Evolutionary conservation across 2,329 filamentous ascomycete species (phyloP), one percentile per base, ranked within the genome.

Genomic region (Cordyceps tenuipes): DNA sequence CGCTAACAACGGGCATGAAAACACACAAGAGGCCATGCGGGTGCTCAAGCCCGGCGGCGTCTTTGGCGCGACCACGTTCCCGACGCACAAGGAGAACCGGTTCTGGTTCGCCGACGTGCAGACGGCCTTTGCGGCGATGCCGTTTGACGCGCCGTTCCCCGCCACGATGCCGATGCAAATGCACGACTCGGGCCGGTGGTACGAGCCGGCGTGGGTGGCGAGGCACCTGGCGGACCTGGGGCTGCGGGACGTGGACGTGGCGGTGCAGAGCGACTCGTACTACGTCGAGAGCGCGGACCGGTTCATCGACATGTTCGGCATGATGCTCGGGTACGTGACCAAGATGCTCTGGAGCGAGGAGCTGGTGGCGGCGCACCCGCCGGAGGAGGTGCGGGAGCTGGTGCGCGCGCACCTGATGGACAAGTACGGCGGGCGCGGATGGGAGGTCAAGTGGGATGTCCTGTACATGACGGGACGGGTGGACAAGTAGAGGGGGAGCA

Each of bases 281-380:
- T 66, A 46, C 0, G 61, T 78, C 0, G 63, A 72, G 19, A 70
- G 66, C 41, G 71, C 72, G 0, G 71, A 72, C 0, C 69, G 75
- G 47, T 79, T 70, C 48, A 48, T 77, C 5, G 26, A 63, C 8
- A 63, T 61, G 3, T 75, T 73, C 58, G 68, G 64, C 0, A 70
- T 71, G 65, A 79, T 79, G 74, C 52, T 76, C 43, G 64, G 71
- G 0, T 75, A 70, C 68, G 52, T 76, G 61, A 68, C 73, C 57
- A 70, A 67, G 19, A 64, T 68, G 44, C 71, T 68, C 56, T 79
- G 77, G 75, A 71, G 68, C 36, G 74, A 77, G 63, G 73, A 77
- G 65, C 64, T 66, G 62, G 65, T 69, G 63, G 64, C 62, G 44
- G 72, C 70, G 61, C 73, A 84, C 62, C 60, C 68, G 6, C n/a